Evolutionary conservation across 1,139 yeast species (phyloP), one percentile per base, ranked within the genome.

Genomic region (Candida freyschussii): DNA sequence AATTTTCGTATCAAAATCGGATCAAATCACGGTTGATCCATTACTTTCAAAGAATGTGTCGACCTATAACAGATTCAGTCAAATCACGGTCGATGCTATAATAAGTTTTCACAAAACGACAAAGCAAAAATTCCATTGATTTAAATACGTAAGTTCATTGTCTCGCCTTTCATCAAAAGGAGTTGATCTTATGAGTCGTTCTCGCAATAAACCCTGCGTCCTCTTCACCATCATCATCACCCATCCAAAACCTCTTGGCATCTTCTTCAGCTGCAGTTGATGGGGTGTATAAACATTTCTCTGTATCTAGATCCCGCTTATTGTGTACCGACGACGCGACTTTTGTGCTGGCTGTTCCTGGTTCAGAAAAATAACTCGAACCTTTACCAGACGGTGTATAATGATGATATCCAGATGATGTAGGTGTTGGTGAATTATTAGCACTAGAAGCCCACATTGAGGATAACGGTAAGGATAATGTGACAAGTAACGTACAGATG

Each of bases 401-500:
- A 0, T 26, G 15, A 30, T 34, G 26, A 9, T 29, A 32, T 3
- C 50, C 47, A 3, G 47, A 26, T 6, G 62, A 47, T 12, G 54
- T 56, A 10, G 69, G 59, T 10, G 47, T 45, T 6, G 69, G 52
- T 2, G 62, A 43, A 33, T 68, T 69, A 44, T 74, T 75, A 3
- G 76, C 68, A n/a, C 78, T 58, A 4, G 72, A 59, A 2, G 96
- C 95, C 96, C 96, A 87, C 69, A 86, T 71, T 0, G 95, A 77
- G 0, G 95, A 77, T 31, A 87, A 60, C 1, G 96, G 96, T 34
- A 87, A 63, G 7, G 87, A 80, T 21, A 84, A 53, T 0, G 81
- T 81, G 11, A 71, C 74, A 13, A 72, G 37, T 24, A 70, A 48
- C 1, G 65, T 55, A 0, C 74, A 63, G 16, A 72, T 48, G 3